Conservation (phyloP, 2,329 filamentous ascomycete species). For the Annulohypoxylon truncatum region DNA sequence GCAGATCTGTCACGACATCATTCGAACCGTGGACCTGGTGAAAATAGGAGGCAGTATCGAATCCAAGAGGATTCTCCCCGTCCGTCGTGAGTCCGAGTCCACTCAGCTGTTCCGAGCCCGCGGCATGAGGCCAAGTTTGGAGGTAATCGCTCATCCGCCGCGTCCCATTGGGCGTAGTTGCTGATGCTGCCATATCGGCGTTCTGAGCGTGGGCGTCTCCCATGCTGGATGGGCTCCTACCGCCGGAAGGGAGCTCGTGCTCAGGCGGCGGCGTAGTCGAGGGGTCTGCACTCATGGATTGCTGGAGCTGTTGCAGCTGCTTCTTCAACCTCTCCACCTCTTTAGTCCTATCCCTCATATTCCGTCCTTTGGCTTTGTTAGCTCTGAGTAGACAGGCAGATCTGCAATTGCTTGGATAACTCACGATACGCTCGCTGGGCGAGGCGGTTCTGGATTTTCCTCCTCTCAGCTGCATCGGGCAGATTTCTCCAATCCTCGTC, state of each 20-base stretch:
- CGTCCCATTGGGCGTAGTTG: conserved; percentile 38
- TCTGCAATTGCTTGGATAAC: conserved; percentile 16
- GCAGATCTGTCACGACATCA: conserved; percentile 44
- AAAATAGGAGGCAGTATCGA: conserved; percentile 43
- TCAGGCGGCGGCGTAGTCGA: conserved; percentile 48
- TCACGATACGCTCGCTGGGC: conserved; percentile 51
- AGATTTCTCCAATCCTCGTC: conserved; percentile 53
- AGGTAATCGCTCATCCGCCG: conserved; percentile 47
- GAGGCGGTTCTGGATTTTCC: conserved; percentile 53
- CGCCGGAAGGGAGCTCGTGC: conserved; percentile 44
- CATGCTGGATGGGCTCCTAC: conserved; percentile 44
- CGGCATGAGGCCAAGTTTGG: conserved; percentile 45
- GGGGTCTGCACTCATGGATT: conserved; percentile 43
- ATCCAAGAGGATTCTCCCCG: conserved; percentile 44
- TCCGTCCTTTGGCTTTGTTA: conserved; percentile 46
- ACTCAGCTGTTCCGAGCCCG: conserved; percentile 42
- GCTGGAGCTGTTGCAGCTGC: conserved; percentile 50
- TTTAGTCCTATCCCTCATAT: conserved; percentile 51
- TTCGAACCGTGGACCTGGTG: conserved; percentile 41
- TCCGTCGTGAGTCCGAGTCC: conserved; percentile 47
- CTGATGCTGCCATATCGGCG: conserved; percentile 28
- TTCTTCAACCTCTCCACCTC: conserved; percentile 52
- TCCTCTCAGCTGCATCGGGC: conserved; percentile 49
- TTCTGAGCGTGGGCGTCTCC: conserved; percentile 39
- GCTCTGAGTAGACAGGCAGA: neutral